A percentile compares a stretch with the other conserved stretches of the same genome.
Conservation (phyloP, 306 rosid genomes). For the cucumber (Cucumis sativus) region Cucumber_9930_V3 NC_026657.2:24067501-24068000, state of each 20-base stretch:
- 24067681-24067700: constrained; percentile 39
- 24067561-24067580: constrained; percentile 7
- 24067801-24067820: constrained; percentile 44
- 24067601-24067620: not conserved
- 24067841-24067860: constrained; percentile 17
- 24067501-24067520: constrained; percentile 4
- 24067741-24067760: constrained; percentile 21
- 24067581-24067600: not conserved
- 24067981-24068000: constrained; percentile 42
- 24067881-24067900: constrained; percentile 24
- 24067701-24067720: constrained; percentile 44
- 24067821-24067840: constrained; percentile 17
- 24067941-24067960: constrained; percentile 49
- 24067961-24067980: constrained; percentile 45
- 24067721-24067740: constrained; percentile 18
- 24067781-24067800: constrained; percentile 74
- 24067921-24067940: constrained; percentile 42
- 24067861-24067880: constrained; percentile 23
- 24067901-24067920: constrained; percentile 22
- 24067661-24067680: constrained; percentile 31
- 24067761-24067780: constrained; percentile 19
- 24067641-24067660: constrained; percentile 17
- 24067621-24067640: not conserved
- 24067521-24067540: constrained; percentile 3
- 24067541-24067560: constrained; percentile 5